phyloP scores from a whole-genome alignment of 345 rosid species.

The Sisymbrium irio region DNA sequence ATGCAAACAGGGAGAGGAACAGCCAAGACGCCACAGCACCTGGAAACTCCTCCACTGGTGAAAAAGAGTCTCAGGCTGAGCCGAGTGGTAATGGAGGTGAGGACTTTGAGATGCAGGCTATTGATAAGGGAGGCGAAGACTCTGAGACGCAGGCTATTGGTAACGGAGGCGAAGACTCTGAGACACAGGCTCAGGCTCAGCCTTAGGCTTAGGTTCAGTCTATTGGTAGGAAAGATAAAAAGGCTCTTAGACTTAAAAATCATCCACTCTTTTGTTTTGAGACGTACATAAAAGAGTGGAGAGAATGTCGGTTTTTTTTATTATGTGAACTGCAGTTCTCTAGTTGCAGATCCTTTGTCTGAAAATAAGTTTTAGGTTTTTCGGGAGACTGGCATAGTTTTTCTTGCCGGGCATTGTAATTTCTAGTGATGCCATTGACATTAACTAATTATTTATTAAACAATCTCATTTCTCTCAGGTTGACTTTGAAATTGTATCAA shows the following conservation, averaged over 20 bases:
- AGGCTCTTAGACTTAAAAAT: not conserved
- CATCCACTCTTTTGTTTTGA: conserved; percentile 26
- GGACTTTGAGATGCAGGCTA: not conserved
- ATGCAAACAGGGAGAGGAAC: conserved; percentile 43
- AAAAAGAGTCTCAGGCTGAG: not conserved
- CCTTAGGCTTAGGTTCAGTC: not conserved
- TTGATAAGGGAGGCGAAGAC: not conserved
- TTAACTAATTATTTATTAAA: not conserved
- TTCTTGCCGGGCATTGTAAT: not conserved
- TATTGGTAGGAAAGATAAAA: not conserved
- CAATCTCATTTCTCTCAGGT: not conserved
- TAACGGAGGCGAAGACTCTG: not conserved
- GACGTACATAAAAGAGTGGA: conserved; percentile 33
- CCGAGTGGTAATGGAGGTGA: not conserved
- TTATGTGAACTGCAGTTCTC: conserved; percentile 27
- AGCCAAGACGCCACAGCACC: conserved; percentile 29
- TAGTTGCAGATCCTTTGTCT: not conserved
- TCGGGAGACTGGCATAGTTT: not conserved
- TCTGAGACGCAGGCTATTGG: not conserved
- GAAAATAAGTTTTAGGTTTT: conserved; percentile 9
- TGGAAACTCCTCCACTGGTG: not conserved
- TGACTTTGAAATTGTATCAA: not conserved
- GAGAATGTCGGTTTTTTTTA: not conserved
- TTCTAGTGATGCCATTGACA: conserved; percentile 17
- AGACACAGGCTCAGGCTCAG: not conserved